These are phyloP conservation scores for Gossypioides kirkii DNA, from an alignment of 345 rosid species.

Conservation along the genomic window DNA sequence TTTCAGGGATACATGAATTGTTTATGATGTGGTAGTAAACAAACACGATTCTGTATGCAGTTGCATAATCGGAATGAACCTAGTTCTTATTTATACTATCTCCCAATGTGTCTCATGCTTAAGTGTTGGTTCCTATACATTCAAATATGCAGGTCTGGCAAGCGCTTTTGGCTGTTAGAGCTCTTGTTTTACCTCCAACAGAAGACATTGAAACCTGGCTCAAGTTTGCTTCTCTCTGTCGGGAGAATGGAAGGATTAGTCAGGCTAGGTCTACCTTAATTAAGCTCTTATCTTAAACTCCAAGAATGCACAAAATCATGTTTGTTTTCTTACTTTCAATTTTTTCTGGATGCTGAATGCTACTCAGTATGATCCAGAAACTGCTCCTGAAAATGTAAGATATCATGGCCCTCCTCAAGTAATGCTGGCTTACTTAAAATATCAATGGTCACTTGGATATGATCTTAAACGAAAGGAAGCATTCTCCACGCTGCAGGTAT, in stretches of 20 bases:
- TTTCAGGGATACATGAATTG: no score
- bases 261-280: conserved; percentile 95
- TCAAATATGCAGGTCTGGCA: conserved; percentile 81
- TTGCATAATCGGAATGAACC: not conserved
- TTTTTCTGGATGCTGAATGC: conserved; percentile 10
- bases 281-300: conserved; percentile 55
- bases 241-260: conserved; percentile 80
- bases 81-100: not conserved
- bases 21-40: no score
- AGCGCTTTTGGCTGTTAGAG: conserved; percentile 78
- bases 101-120: not conserved
- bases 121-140: not conserved
- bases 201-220: conserved; percentile 95
- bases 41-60: not conserved
- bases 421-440: conserved; percentile 84
- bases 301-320: conserved; percentile 17
- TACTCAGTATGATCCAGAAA: conserved; percentile 86
- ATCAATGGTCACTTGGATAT: conserved; percentile 98
- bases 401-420: conserved; percentile 97
- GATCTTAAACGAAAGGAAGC: conserved; percentile 92
- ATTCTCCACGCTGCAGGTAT: conserved; percentile 79
- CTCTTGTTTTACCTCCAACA: conserved; percentile 89
- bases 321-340: conserved; percentile 9
- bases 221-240: conserved; percentile 90
- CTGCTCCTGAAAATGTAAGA: conserved; percentile 56